Evolutionary conservation across 2,329 filamentous ascomycete genomes (phyloP).

Genomic region (Tolypocladium pustulatum): DNA sequence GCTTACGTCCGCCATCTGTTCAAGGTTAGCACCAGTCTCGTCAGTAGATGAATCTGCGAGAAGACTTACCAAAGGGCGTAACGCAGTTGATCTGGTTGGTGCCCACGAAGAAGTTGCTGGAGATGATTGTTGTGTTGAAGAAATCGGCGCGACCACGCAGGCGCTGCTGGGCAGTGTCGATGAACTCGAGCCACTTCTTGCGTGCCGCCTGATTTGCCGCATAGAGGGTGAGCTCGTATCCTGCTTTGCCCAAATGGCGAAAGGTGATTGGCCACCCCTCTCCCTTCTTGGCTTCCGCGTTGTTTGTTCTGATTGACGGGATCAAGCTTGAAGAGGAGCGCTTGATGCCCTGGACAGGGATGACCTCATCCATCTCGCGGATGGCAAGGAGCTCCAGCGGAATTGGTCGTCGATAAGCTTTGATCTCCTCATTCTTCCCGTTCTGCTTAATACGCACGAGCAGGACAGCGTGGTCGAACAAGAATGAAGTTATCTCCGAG

Average conservation of each 20-base stretch:
- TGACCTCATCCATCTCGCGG: slow-evolving; percentile 92
- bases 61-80: slow-evolving; percentile 70
- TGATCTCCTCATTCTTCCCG: slow-evolving; percentile 88
- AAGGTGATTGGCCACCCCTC: slow-evolving; percentile 95
- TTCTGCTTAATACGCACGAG: slow-evolving; percentile 84
- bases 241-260: slow-evolving; percentile 87
- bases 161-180: slow-evolving; percentile 80
- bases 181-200: slow-evolving; percentile 95
- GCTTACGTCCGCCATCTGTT: slow-evolving; percentile 81
- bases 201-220: slow-evolving; percentile 76
- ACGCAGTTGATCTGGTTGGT: slow-evolving; percentile 88
- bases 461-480: slow-evolving; percentile 92
- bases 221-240: slow-evolving; percentile 85
- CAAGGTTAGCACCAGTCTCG: slow-evolving; percentile 7
- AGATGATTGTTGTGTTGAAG: slow-evolving; percentile 63
- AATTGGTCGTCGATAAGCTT: slow-evolving; percentile 89
- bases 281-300: slow-evolving; percentile 44
- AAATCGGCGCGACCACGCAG: slow-evolving; percentile 82
- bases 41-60: background rate
- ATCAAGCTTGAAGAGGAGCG: slow-evolving; percentile 81
- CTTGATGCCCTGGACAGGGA: slow-evolving; percentile 73
- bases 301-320: slow-evolving; percentile 37
- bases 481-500: slow-evolving; percentile 83
- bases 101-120: slow-evolving; percentile 47
- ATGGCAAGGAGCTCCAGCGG: slow-evolving; percentile 89